Base-by-base conservation (phyloP, 2,329 filamentous ascomycete species). In the Paecilomyces fulvus region DNA sequence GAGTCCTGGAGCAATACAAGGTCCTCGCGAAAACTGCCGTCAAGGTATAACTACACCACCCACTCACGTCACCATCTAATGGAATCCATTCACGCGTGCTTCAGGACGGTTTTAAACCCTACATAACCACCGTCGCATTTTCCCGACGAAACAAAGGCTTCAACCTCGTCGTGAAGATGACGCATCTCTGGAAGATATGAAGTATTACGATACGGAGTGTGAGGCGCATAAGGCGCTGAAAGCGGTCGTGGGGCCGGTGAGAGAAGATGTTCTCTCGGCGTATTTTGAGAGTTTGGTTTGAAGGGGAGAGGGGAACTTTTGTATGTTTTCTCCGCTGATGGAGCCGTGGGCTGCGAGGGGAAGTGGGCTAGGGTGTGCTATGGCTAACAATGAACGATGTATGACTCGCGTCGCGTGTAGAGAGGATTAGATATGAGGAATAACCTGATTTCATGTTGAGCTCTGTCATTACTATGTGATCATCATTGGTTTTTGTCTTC, bases 101-200 rank as follows among this genome's bases (percentile, higher is more conserved):
- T 28, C 55, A 90, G 87, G 80, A 88, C 64, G 86, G 85, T n/a
- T n/a, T n/a, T 59, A 84, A 87, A 67, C 84, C 84, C 1, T 90
- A 90, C 69, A 87, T 90, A 61, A 71, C 84, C 49, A 77, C 78
- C 56, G 75, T 83, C 60, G 75, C 71, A n/a, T 84, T 81, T 82
- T 59, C 75, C 79, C 8, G 84, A 88, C 63, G 85, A 30, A 79
- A 77, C 61, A 81, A 86, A 69, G 87, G 86, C 49, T 89, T 80
- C 75, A 89, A 84, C 7, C 65, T 89, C 54, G 78, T 83, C 14
- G 81, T 81, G 52, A 81, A 84, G 68, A 84, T 80, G 46, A 80
- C 66, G 79, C 80, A 50, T 84, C 73, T 58, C 64, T 83, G 55
- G 85, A 85, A 11, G 87, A 89, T 68, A 84, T 89, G 81, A 77